A percentile compares a stretch with the other conserved stretches of the same genome.
These are phyloP conservation scores for Phylloboletellus chloephorus DNA, from an alignment of 1,284 basidiomycete species.

Conservation along the genomic window DNA sequence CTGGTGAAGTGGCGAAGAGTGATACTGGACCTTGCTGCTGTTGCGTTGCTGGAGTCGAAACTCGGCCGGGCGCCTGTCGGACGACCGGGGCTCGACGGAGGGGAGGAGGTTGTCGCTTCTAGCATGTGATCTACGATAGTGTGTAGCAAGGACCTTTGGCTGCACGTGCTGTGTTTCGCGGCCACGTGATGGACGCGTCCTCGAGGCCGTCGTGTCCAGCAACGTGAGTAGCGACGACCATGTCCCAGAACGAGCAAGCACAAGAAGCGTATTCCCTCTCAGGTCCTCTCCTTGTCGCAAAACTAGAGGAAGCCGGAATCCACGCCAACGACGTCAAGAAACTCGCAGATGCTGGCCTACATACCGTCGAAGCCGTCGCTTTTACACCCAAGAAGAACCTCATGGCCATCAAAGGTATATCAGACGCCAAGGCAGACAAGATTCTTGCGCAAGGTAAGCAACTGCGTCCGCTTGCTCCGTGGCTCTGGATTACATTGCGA, in stretches of 20 bases:
- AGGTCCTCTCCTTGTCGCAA: slow-evolving; percentile 78
- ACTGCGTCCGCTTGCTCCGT: not conserved
- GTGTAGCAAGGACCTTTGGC: not conserved
- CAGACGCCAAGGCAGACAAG: slow-evolving; percentile 97
- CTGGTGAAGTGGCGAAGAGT: slow-evolving; percentile 71
- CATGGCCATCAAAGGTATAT: slow-evolving; percentile 93
- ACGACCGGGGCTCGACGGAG: slow-evolving; percentile 3
- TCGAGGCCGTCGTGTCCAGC: slow-evolving; percentile 2
- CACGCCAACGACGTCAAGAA: slow-evolving; percentile 93
- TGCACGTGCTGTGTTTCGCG: slow-evolving; percentile 19
- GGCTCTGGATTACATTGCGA: slow-evolving; percentile 10
- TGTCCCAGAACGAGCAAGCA: slow-evolving; percentile 47
- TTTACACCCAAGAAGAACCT: slow-evolving; percentile 96
- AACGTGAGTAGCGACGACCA: slow-evolving; percentile 31
- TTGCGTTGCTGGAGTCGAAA: slow-evolving; percentile 61
- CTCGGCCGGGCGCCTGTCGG: slow-evolving; percentile 32
- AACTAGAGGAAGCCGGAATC: slow-evolving; percentile 89
- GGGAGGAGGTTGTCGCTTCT: slow-evolving; percentile 5
- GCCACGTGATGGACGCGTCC: slow-evolving; percentile 32
- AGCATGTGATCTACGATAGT: not conserved
- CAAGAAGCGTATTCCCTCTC: slow-evolving; percentile 56
- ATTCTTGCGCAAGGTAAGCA: slow-evolving; percentile 85
- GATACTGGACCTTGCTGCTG: slow-evolving; percentile 65
- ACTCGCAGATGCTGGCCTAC: slow-evolving; percentile 85
- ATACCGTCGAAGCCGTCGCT: slow-evolving; percentile 94